Evolutionary conservation across 2,329 filamentous ascomycete species (phyloP).

Genomic region (Xylaria sp.): DNA sequence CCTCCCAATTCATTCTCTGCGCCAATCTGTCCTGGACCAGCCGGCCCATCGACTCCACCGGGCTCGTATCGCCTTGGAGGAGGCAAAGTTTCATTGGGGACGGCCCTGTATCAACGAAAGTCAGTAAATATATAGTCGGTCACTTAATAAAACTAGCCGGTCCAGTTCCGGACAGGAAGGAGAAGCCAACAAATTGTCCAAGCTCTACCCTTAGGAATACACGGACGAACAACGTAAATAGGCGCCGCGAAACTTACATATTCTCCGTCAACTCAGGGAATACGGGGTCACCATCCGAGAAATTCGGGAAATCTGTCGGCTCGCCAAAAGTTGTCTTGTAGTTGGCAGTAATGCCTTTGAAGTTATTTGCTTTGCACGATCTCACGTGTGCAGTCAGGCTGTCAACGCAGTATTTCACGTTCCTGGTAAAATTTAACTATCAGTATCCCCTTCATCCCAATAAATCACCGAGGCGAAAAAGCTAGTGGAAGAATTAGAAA

Average conservation of each 20-base stretch:
- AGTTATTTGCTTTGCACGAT: background rate
- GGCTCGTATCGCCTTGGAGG: background rate
- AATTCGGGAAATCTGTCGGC: background rate
- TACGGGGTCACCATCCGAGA: background rate
- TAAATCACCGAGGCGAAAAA: background rate
- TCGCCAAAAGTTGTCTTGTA: background rate
- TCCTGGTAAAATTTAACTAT: background rate
- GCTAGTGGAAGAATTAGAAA: background rate
- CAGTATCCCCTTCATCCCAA: background rate
- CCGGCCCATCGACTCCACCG: background rate
- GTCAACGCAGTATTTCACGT: background rate
- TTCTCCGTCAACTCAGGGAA: background rate
- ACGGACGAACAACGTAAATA: background rate
- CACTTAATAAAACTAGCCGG: background rate
- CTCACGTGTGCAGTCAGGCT: background rate
- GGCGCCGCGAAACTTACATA: background rate
- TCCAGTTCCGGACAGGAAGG: background rate
- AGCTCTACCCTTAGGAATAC: background rate
- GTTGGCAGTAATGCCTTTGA: background rate
- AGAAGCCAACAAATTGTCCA: background rate
- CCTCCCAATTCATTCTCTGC: background rate
- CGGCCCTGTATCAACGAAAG: background rate
- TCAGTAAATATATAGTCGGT: background rate
- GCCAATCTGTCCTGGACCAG: background rate
- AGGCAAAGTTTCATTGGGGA: background rate